phyloP scores from a whole-genome alignment of 1,284 basidiomycete species.

The Leucoagaricus sp. region DNA sequence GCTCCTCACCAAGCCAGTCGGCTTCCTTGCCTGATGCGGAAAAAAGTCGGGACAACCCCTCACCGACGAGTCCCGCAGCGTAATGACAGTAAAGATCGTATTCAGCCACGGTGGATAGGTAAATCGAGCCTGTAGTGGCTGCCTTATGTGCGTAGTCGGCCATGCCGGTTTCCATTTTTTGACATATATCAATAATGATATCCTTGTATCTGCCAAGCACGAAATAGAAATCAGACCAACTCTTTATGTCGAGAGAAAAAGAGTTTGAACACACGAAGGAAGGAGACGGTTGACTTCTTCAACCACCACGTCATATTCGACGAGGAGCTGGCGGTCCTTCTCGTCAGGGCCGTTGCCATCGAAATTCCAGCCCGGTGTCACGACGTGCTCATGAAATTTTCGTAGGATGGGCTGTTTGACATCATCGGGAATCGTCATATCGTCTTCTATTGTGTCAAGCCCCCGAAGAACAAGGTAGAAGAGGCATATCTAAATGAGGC shows the following conservation, averaged over 20 bases:
- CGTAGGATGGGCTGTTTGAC: constrained; percentile 88
- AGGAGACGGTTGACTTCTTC: constrained; percentile 78
- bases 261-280: constrained; percentile 50
- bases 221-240: constrained; percentile 11
- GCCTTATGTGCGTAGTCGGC: constrained; percentile 91
- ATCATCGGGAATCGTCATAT: constrained; percentile 92
- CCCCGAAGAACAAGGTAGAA: constrained; percentile 96
- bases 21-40: constrained; percentile 87
- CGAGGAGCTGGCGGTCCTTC: constrained; percentile 87
- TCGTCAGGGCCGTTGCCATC: constrained; percentile 84
- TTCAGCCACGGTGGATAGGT: constrained; percentile 76
- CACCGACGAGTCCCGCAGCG: constrained; percentile 97
- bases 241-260: constrained; percentile 1
- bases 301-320: constrained; percentile 86
- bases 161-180: constrained; percentile 95
- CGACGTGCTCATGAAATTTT: constrained; percentile 80
- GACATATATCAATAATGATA: constrained; percentile 82
- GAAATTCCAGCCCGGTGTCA: constrained; percentile 90
- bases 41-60: constrained; percentile 92
- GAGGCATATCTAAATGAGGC: constrained; percentile 74
- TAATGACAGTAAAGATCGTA: constrained; percentile 99
- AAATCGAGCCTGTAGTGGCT: constrained; percentile 66
- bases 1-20: constrained; percentile 75
- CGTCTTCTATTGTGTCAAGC: constrained; percentile 97
- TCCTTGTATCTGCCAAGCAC: constrained; percentile 62